Evolutionary conservation across 2,329 filamentous ascomycete species (phyloP), one percentile per base, ranked within the genome.

Genomic region (Clonostachys sp.): DNA sequence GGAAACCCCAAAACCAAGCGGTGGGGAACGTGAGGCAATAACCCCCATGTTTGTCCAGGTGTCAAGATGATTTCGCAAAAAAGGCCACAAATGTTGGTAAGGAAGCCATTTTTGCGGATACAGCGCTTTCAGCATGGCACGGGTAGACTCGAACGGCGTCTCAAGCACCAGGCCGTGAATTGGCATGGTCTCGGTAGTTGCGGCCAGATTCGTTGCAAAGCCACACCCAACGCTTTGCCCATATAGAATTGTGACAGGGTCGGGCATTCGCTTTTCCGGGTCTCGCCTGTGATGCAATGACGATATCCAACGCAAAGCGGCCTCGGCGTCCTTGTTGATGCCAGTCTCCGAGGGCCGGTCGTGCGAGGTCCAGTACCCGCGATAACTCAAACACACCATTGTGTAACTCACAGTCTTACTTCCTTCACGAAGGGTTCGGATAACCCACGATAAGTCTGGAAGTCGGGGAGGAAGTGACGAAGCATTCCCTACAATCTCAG

Each of bases 91-190:
- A 59, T 91, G 83, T 42, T 79, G 78, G 61, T 92, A 92, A 0
- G 88, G 88, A 7, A 91, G 69, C 86, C 87, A 91, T 55, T 80
- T 87, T 55, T 91, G 86, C 2, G 87, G 87, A 58, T 91, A 92
- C 4, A 92, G 63, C 2, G 80, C 81, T 40, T 78, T 68, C 6
- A 92, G 71, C 86, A 92, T 90, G 16, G 77, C 78, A 49, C 78
- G 74, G 47, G 89, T 78, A 41, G 81, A 87, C 1, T 84, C 78
- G 52, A 91, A 91, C 0, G 88, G 87, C 0, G 88, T 91, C 60
- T 92, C 88, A 2, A 92, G 72, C 12, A 92, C 71, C 45, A 92
- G 51, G 2, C 77, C 69, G 42, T 67, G 52, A 35, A 75, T 61
- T 35, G 59, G 58, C 46, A 71, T 68, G 51, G 68, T 55, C 33